These are phyloP conservation scores for Tuctoria greenei DNA, from an alignment of 176 grass and related monocot genomes.

Conservation along the genomic window DNA sequence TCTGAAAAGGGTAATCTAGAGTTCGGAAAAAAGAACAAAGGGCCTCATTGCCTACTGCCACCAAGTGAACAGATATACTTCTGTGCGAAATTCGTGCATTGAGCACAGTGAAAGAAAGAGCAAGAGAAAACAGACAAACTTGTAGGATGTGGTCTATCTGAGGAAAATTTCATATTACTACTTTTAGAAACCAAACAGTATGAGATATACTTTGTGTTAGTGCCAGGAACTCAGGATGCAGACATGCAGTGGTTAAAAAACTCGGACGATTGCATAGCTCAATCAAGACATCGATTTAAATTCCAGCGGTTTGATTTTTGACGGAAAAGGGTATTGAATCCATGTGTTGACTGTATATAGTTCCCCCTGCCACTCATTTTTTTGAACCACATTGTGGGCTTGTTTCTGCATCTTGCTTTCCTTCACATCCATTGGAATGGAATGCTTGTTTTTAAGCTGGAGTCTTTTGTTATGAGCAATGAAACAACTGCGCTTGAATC, in stretches of 20 bases:
- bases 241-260: background rate
- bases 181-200: too few species aligned
- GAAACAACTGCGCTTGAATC: background rate
- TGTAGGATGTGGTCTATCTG: background rate
- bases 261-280: too few species aligned
- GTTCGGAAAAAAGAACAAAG: background rate
- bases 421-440: background rate
- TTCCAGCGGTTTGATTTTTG: background rate
- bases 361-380: background rate
- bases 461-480: background rate
- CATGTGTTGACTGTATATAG: background rate
- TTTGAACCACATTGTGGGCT: background rate
- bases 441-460: background rate
- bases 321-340: background rate
- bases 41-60: background rate
- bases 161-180: background rate
- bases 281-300: background rate
- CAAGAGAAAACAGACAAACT: background rate
- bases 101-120: background rate
- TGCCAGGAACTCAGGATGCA: background rate
- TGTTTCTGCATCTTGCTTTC: background rate
- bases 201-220: too few species aligned
- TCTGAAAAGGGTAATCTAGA: conserved; percentile 16
- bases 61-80: background rate
- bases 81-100: background rate